Base-by-base conservation (phyloP, 1,139 yeast genomes). In the Blastobotrys arbuscula region DNA sequence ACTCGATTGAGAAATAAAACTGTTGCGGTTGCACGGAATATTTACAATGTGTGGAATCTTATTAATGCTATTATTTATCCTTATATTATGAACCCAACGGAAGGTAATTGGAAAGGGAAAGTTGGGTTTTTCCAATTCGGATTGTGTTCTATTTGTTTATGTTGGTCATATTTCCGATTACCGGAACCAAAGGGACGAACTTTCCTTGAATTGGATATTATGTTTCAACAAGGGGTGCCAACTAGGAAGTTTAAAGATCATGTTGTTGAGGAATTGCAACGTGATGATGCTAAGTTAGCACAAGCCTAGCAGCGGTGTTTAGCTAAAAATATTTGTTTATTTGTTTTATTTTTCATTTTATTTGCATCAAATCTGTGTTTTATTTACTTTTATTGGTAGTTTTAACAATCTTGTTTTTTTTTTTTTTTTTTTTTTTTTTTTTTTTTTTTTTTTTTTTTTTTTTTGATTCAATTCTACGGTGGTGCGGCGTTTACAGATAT, bases 181-280 rank as follows among this genome's bases (percentile, higher is more conserved):
- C 86, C 86, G 3, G 85, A 81, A 59, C 74, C 83, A 16, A 71
- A 70, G 58, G 75, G 71, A 44, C 74, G 81, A 60, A 78, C 83
- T 2, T 78, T 68, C 59, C 83, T 79, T 43, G 85, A 81, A 61
- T 63, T 80, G 59, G 85, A 80, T 64, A 45, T 56, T 41, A 45
- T 57, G 54, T 57, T 57, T 43, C 53, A 52, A 38, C 38, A 48
- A 12, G 23, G 45, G 13, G 54, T 58, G 9, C 39, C 48, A n/a
- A 53, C 58, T 16, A 35, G 53, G 12, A 48, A 54, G 23, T 58
- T 58, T 47, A 42, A 30, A 30, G 13, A 19, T 15, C 33, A 37
- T 13, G 20, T 36, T 13, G 39, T 46, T 26, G 49, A 46, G 5
- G 21, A 6, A 18, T 16, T 35, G 6, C 23, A n/a, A 6, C 18